A percentile compares a stretch with the other conserved stretches of the same genome.
Evolutionary conservation across 2,329 filamentous ascomycete genomes (phyloP).

Genomic region (Lasiodiplodia hormozganensis): DNA sequence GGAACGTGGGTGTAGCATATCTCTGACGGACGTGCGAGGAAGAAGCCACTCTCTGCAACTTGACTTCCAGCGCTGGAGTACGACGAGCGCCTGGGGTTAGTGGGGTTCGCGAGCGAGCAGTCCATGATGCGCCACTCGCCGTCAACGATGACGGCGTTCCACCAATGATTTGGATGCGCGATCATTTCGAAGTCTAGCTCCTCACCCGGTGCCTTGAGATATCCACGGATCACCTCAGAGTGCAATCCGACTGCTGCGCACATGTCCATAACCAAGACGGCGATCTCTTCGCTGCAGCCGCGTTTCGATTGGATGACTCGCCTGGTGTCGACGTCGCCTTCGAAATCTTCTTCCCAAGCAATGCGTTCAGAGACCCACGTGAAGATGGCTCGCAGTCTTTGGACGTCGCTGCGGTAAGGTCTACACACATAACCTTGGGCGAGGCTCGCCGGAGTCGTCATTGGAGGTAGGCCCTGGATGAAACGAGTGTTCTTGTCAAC

Average conservation of each 20-base stretch:
- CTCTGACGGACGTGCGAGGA: slow-evolving; percentile 86
- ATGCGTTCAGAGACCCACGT: slow-evolving; percentile 97
- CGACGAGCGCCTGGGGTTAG: slow-evolving; percentile 77
- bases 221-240: slow-evolving; percentile 86
- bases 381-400: slow-evolving; percentile 91
- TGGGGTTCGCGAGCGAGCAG: slow-evolving; percentile 88
- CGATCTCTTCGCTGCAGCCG: slow-evolving; percentile 88
- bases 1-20: slow-evolving; percentile 97
- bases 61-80: slow-evolving; percentile 77
- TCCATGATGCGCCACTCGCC: slow-evolving; percentile 97
- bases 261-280: slow-evolving; percentile 89
- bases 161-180: slow-evolving; percentile 94
- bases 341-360: slow-evolving; percentile 93
- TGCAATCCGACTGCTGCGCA: slow-evolving; percentile 87
- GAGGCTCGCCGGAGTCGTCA: slow-evolving; percentile 80
- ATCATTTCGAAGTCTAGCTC: slow-evolving; percentile 74
- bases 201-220: slow-evolving; percentile 89
- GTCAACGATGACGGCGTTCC: slow-evolving; percentile 93
- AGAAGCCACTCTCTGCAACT: slow-evolving; percentile 88
- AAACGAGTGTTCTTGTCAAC: slow-evolving; percentile 98
- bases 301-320: slow-evolving; percentile 84
- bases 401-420: slow-evolving; percentile 92
- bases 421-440: slow-evolving; percentile 93
- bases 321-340: slow-evolving; percentile 81
- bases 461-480: slow-evolving; percentile 80